A percentile compares a stretch with the other conserved stretches of the same genome.
These are phyloP conservation scores for Fraxinus paxiana DNA, from an alignment of 305 asterid species.

Conservation along the genomic window DNA sequence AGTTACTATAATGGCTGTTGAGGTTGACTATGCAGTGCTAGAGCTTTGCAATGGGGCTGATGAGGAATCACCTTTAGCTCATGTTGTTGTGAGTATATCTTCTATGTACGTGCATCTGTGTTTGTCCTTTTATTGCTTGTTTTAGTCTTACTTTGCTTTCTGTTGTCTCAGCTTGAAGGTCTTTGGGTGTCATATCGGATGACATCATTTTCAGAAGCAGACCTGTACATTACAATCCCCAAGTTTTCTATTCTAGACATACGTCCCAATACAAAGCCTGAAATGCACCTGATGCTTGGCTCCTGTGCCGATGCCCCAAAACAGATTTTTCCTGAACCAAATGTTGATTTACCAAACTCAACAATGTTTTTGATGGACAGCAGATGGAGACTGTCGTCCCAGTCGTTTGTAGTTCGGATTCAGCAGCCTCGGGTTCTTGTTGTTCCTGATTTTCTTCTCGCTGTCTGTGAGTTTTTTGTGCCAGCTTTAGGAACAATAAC, in stretches of 20 bases:
- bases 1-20: slow-evolving; percentile 74
- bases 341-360: slow-evolving; percentile 59
- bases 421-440: slow-evolving; percentile 97
- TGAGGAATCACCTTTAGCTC: slow-evolving; percentile 85
- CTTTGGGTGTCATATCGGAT: slow-evolving; percentile 95
- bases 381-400: slow-evolving; percentile 85
- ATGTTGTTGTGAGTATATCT: slow-evolving; percentile 72
- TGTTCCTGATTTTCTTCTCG: slow-evolving; percentile 89
- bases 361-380: slow-evolving; percentile 98
- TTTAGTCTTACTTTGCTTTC: slow-evolving; percentile 11
- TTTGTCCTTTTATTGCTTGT: not conserved
- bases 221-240: slow-evolving; percentile 80
- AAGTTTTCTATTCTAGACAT: slow-evolving; percentile 77
- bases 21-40: slow-evolving; percentile 67
- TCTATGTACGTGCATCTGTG: slow-evolving; percentile 11
- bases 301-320: slow-evolving; percentile 71
- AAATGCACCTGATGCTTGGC: slow-evolving; percentile 99
- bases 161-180: slow-evolving; percentile 71
- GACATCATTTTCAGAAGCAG: slow-evolving; percentile 94
- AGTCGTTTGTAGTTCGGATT: slow-evolving; percentile 80
- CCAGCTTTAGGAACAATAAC: slow-evolving; percentile 89
- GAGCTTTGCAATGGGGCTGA: slow-evolving; percentile 79
- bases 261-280: slow-evolving; percentile 88
- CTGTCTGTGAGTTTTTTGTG: slow-evolving; percentile 86
- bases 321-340: slow-evolving; percentile 54